Percentiles rank a stretch among this genome's conserved stretches.
Evolutionary conservation across 208 protist species (phyloP).

Genomic region (Leishmania tropica): DNA sequence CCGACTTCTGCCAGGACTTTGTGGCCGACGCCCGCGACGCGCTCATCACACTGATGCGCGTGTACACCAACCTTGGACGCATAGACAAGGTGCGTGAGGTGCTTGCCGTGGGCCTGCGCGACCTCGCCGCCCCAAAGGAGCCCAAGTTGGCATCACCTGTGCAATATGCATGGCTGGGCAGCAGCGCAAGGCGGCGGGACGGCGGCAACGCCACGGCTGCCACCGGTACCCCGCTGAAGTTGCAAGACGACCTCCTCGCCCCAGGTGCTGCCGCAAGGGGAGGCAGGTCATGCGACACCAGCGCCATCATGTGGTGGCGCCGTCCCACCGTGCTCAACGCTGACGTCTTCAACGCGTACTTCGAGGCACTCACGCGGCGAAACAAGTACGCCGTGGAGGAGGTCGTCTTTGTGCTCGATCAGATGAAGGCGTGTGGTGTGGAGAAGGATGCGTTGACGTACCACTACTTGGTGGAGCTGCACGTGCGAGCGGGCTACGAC

Average conservation of each 20-base stretch:
- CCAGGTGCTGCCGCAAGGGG: not conserved
- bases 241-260: slow-evolving; percentile 6
- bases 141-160: slow-evolving; percentile 4
- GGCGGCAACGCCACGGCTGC: not conserved
- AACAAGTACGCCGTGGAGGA: slow-evolving; percentile 65
- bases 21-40: slow-evolving; percentile 52
- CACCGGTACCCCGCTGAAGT: slow-evolving; percentile 2
- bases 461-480: slow-evolving; percentile 82
- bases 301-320: slow-evolving; percentile 4
- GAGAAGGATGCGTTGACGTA: slow-evolving; percentile 70
- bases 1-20: slow-evolving; percentile 44
- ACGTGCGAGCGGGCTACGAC: slow-evolving; percentile 74
- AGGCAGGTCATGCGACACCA: not conserved
- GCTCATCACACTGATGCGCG: slow-evolving; percentile 55
- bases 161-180: slow-evolving; percentile 12
- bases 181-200: not conserved
- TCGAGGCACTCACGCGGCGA: slow-evolving; percentile 68
- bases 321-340: slow-evolving; percentile 29
- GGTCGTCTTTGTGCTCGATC: slow-evolving; percentile 57
- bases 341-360: slow-evolving; percentile 76
- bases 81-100: slow-evolving; percentile 72
- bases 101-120: slow-evolving; percentile 56
- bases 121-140: slow-evolving; percentile 29
- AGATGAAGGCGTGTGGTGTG: slow-evolving; percentile 50
- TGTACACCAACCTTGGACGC: slow-evolving; percentile 64